These are phyloP conservation scores for Calonectria fujianensis DNA, from an alignment of 2,329 filamentous ascomycete species.

Conservation along the genomic window DNA sequence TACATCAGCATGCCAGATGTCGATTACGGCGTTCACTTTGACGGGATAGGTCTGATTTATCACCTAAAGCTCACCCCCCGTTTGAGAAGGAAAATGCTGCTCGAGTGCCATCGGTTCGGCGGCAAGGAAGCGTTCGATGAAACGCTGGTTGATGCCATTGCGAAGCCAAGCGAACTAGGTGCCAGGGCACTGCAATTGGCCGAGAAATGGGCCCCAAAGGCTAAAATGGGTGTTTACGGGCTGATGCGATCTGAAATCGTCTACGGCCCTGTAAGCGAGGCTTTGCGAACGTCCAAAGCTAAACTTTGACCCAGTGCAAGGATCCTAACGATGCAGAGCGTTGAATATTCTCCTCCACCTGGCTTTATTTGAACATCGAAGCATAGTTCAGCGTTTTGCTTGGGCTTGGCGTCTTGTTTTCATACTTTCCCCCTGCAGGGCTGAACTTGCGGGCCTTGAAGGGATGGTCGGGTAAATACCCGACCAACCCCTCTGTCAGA, in stretches of 20 bases:
- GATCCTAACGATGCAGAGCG: neutral
- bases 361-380: neutral
- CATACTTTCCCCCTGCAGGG: neutral
- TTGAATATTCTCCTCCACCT: neutral
- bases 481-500: neutral
- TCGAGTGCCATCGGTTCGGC: neutral
- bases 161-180: neutral
- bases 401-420: neutral
- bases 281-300: neutral
- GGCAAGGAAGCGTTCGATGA: neutral
- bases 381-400: neutral
- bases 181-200: neutral
- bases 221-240: neutral
- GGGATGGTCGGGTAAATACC: neutral
- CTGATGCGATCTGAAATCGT: neutral
- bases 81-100: neutral
- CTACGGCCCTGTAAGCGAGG: neutral
- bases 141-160: neutral
- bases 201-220: slow-evolving; percentile 6
- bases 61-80: neutral
- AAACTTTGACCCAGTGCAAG: neutral
- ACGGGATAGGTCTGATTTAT: neutral
- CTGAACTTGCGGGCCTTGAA: neutral
- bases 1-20: neutral
- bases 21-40: neutral